Conservation (phyloP, 495 filamentous ascomycete species). For the Penicillium pancosmium region DNA sequence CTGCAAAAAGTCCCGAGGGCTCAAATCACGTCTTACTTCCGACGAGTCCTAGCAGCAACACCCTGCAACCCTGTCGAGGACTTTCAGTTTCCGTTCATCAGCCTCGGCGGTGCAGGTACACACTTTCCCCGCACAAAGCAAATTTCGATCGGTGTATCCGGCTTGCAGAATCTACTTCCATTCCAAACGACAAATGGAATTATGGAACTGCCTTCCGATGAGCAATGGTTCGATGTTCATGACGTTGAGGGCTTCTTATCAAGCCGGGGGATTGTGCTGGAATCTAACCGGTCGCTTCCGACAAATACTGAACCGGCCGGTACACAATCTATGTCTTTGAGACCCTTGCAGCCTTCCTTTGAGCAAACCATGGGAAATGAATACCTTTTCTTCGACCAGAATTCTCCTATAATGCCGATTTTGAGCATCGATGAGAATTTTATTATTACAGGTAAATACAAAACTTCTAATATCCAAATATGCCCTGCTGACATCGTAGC, state of each 20-base stretch:
- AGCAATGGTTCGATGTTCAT: conserved; percentile 27
- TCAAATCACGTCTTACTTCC: conserved; percentile 17
- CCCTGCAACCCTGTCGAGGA: conserved; percentile 22
- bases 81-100: conserved; percentile 22
- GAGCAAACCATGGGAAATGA: neutral
- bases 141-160: neutral
- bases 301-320: neutral
- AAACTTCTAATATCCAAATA: neutral
- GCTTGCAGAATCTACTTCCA: conserved; percentile 1
- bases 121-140: conserved; percentile 8
- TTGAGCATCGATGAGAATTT: neutral
- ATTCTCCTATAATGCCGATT: neutral
- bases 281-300: neutral
- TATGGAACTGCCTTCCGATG: conserved; percentile 13
- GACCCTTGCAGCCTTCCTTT: neutral
- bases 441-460: neutral
- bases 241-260: conserved; percentile 24
- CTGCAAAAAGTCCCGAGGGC: conserved; percentile 16
- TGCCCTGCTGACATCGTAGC: neutral
- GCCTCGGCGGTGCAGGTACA: conserved; percentile 21
- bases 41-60: conserved; percentile 9
- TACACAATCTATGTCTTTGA: neutral
- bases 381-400: neutral
- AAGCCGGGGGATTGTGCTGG: conserved; percentile 5
- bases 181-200: conserved; percentile 24